These are phyloP conservation scores for Penicillium sumatraense DNA, from an alignment of 2,329 filamentous ascomycete species.

Conservation along the genomic window DNA sequence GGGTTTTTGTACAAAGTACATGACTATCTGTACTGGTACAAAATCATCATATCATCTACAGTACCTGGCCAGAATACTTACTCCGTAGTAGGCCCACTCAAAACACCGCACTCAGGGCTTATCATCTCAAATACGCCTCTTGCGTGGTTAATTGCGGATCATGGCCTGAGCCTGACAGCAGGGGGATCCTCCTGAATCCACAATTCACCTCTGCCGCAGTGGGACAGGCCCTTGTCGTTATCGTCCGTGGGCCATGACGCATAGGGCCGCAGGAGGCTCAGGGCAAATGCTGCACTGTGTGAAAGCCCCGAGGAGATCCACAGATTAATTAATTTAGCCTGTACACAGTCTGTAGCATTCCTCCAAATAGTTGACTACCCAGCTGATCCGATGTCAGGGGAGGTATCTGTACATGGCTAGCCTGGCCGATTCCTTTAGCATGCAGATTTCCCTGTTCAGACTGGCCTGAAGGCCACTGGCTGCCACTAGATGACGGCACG, in stretches of 20 bases:
- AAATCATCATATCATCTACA: too few relatives aligned
- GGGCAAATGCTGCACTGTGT: background rate
- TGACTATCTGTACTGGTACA: background rate
- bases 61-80: background rate
- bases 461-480: background rate
- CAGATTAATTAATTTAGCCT: background rate
- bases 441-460: background rate
- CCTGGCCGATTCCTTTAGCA: background rate
- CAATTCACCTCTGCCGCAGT: conserved; percentile 7
- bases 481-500: conserved; percentile 4
- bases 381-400: background rate
- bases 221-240: conserved; percentile 1
- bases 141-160: background rate
- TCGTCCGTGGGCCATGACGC: conserved; percentile 12
- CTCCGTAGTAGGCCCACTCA: background rate
- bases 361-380: background rate
- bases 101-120: too few relatives aligned
- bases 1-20: background rate
- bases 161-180: conserved; percentile 6
- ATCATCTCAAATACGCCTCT: background rate
- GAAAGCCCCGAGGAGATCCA: background rate
- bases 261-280: conserved; percentile 12
- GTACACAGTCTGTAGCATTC: background rate
- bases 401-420: background rate
- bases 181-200: conserved; percentile 10